Base-by-base conservation (phyloP, 805 yeast species). In the Candida ponderosae region DNA sequence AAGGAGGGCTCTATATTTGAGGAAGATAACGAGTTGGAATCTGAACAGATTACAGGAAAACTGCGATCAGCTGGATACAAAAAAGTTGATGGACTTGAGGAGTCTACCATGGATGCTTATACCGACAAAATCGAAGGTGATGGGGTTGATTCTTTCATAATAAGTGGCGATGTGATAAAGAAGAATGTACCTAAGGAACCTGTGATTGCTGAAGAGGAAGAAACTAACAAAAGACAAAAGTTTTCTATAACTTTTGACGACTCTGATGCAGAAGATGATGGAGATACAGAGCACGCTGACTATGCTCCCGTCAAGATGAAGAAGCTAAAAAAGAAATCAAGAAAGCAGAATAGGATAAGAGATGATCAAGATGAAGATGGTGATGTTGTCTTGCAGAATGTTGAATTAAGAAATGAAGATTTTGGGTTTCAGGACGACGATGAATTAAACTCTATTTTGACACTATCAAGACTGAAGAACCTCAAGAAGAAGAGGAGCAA, bases 291-390 rank as follows among this genome's bases (percentile, higher is more conserved):
- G 5, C 5, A 7, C 2, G 32, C 41, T 3, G 58, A 53, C 34
- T 53, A 53, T 39, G 49, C 51, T 1, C 59, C 59, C 9, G 39
- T 56, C 14, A 58, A 57, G 43, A 54, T 56, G 49, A 56, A 56
- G 32, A 57, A 53, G 29, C 26, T 47, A 31, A 55, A 53, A 38
- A 48, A 54, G 15, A 51, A 51, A 34, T 33, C 42, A 15, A 36
- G 40, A 30, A 19, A 31, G 8, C 42, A 37, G 14, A 8, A 2
- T 4, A 24, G 28, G 13, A 11, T 24, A 5, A 29, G 16, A 16
- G 31, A 29, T 26, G 40, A 32, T 14, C 40, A 33, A 8, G 49
- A 50, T 24, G 50, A 42, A 15, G 55, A 47, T 15, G 51, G 47
- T 3, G 48, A 42, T 20, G 32, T 47, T 4, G 46, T 37, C 2